These are phyloP conservation scores for Backusella sp. DNA, from an alignment of 192 early-diverging fungal genomes.

Conservation along the genomic window DNA sequence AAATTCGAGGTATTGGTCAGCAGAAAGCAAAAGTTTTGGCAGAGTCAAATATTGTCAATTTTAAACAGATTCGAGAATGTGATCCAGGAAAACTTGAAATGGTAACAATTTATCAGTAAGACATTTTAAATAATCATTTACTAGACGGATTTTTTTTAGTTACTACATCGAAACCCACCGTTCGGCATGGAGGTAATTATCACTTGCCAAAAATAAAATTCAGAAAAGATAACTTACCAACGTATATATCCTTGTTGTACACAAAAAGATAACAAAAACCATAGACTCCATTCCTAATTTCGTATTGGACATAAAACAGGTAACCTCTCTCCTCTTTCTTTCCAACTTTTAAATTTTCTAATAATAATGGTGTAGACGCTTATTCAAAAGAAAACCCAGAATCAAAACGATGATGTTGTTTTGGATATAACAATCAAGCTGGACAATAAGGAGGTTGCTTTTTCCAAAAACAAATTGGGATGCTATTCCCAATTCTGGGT, in stretches of 20 bases:
- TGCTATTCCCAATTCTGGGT: constrained; percentile 22
- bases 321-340: background rate
- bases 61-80: constrained; percentile 42
- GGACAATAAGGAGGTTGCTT: constrained; percentile 6
- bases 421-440: constrained; percentile 8
- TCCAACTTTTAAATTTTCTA: background rate
- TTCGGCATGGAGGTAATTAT: constrained; percentile 55
- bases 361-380: background rate
- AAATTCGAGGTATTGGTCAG: constrained; percentile 58
- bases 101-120: constrained; percentile 10
- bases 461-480: constrained; percentile 14
- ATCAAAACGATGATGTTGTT: background rate
- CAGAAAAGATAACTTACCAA: background rate
- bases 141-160: constrained; percentile 24
- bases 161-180: constrained; percentile 58
- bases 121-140: background rate
- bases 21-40: constrained; percentile 44
- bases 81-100: constrained; percentile 54
- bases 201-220: background rate
- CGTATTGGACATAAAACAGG: constrained; percentile 18
- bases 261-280: background rate
- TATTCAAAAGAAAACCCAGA: background rate
- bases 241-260: background rate
- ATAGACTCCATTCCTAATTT: constrained; percentile 13
- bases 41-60: constrained; percentile 46